Percentiles rank a stretch among this genome's conserved stretches.
Conservation (phyloP, 441 rosid species). For the Theobroma grandiflorum region DNA sequence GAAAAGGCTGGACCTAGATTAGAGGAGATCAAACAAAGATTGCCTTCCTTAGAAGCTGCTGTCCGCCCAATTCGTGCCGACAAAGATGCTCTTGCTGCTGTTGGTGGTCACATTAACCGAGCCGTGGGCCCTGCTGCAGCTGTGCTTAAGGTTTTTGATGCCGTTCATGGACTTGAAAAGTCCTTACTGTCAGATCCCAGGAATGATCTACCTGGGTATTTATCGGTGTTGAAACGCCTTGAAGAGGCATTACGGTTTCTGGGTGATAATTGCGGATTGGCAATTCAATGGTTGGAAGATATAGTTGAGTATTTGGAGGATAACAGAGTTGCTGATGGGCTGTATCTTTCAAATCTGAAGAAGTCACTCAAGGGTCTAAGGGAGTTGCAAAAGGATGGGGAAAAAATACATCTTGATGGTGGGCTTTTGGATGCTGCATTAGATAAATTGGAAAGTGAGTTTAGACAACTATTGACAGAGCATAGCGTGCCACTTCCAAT, state of each 20-base stretch:
- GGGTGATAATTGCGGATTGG: slow-evolving; percentile 94
- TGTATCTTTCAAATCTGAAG: slow-evolving; percentile 73
- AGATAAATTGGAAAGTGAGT: slow-evolving; percentile 82
- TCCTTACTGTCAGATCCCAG: slow-evolving; percentile 85
- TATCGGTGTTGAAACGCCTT: slow-evolving; percentile 82
- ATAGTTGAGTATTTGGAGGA: slow-evolving; percentile 96
- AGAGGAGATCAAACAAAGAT: slow-evolving; percentile 78
- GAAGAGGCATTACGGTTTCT: slow-evolving; percentile 93
- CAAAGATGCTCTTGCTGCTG: slow-evolving; percentile 78
- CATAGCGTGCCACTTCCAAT: slow-evolving; percentile 91
- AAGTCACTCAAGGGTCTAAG: slow-evolving; percentile 67
- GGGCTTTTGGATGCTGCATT: slow-evolving; percentile 88
- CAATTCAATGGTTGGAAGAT: slow-evolving; percentile 98
- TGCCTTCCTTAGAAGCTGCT: slow-evolving; percentile 78
- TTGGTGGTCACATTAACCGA: slow-evolving; percentile 92
- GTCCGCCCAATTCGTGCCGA: slow-evolving; percentile 95
- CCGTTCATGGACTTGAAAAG: slow-evolving; percentile 94
- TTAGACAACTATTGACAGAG: slow-evolving; percentile 74
- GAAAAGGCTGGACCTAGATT: slow-evolving; percentile 75
- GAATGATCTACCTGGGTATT: slow-evolving; percentile 81
- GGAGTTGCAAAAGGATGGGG: slow-evolving; percentile 59
- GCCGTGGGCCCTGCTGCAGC: slow-evolving; percentile 99
- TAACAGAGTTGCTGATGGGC: slow-evolving; percentile 77
- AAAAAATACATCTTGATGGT: slow-evolving; percentile 67
- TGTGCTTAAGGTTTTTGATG: slow-evolving; percentile 98